Base-by-base conservation (phyloP, 345 rosid genomes). In the Citrus cavaleriei region DNA sequence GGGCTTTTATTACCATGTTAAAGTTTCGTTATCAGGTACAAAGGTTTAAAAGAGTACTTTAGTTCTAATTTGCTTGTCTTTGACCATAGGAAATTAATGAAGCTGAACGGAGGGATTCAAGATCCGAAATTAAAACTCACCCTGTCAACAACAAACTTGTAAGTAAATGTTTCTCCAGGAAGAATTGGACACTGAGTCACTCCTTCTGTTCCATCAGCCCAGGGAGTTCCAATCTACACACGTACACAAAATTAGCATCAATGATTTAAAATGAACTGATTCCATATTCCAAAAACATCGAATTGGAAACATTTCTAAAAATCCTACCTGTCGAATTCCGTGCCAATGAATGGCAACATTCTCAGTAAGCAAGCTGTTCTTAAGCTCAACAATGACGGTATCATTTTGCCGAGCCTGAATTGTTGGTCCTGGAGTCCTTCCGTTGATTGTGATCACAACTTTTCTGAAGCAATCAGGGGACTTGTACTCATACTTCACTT, bases 321-420 rank as follows among this genome's bases (percentile, higher is more conserved):
- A 54, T 46, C 58, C 19, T 54, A 54, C 93, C 86, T 92, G 92
- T n/a, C 92, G 80, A 35, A 94, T 94, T 37, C 97, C 94, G 64
- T 94, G 98, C 97, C 98, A 93, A 49, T 89, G 97, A 54, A 93
- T 86, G 4, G 94, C 87, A 0, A 86, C 69, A 40, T 91, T 93
- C 85, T 91, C 93, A 0, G 89, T 93, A 14, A 81, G 19, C 79
- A 94, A 79, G 49, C 84, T 86, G 78, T 94, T 94, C 64, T 81
- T 93, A 57, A 93, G 88, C 68, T 93, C 91, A 16, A 93, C 93
- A 25, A 94, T n/a, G 24, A 94, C 42, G 2, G 93, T 89, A 64
- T 95, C 96, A 46, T 91, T 88, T 69, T 89, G 90, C 74, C 85
- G 85, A 8, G 91, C 96, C n/a, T 70, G 7, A 55, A 91, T 89